Percentiles rank a stretch among this genome's conserved stretches.
Evolutionary conservation across 257 asterid species (phyloP).

Genomic region (Solanum clarkiae): DNA sequence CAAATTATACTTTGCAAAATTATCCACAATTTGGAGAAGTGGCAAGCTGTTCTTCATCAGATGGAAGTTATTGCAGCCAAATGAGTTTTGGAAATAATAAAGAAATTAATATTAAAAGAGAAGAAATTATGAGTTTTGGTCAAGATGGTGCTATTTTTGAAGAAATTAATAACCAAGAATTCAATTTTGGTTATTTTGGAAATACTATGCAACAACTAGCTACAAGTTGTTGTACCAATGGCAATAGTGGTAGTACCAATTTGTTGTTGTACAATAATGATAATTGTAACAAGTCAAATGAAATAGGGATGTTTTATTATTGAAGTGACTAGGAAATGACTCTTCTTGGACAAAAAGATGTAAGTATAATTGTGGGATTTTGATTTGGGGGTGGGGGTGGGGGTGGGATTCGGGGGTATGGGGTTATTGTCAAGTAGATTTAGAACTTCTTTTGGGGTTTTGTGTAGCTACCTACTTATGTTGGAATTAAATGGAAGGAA

Average conservation of each 20-base stretch:
- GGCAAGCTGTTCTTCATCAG: constrained; percentile 57
- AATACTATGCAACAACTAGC: not conserved
- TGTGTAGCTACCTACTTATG: not conserved
- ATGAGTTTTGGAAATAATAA: constrained; percentile 25
- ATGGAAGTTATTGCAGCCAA: constrained; percentile 36
- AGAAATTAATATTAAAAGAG: constrained; percentile 43
- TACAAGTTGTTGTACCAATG: not conserved
- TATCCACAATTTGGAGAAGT: constrained; percentile 7
- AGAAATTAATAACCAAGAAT: constrained; percentile 17
- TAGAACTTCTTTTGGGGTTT: not conserved
- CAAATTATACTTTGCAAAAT: not conserved
- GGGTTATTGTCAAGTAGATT: not conserved
- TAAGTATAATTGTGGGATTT: constrained; percentile 6
- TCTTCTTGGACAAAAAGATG: not conserved
- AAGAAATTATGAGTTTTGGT: constrained; percentile 13
- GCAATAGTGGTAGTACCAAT: not conserved
- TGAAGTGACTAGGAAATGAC: constrained; percentile 7
- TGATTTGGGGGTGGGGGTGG: too few species aligned
- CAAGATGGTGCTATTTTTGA: constrained; percentile 1
- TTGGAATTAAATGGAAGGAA: not conserved
- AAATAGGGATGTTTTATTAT: constrained; percentile 28
- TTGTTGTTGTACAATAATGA: constrained; percentile 27
- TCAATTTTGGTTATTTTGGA: constrained; percentile 18
- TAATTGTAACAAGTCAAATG: constrained; percentile 26
- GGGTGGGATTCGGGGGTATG: not conserved